A percentile compares a stretch with the other conserved stretches of the same genome.
Evolutionary conservation across 1,139 yeast species (phyloP).

Genomic region (Debaryomyces sp.): DNA sequence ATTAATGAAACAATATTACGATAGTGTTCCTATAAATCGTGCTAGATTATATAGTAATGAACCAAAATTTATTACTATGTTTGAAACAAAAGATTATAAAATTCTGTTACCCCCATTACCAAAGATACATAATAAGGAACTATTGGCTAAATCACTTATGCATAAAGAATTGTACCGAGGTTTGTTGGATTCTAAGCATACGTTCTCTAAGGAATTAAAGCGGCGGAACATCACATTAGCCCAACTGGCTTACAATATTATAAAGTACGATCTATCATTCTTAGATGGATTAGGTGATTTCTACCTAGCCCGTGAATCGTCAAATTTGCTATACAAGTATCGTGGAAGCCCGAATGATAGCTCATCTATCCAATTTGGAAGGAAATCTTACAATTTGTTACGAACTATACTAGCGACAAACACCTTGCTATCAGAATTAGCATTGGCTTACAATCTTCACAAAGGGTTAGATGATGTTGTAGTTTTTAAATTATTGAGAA

Average conservation of each 20-base stretch:
- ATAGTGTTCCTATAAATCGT: slow-evolving; percentile 23
- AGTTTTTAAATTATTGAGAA: slow-evolving; percentile 20
- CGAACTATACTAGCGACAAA: slow-evolving; percentile 44
- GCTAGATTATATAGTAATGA: slow-evolving; percentile 21
- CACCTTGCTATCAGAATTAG: slow-evolving; percentile 40
- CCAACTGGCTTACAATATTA: slow-evolving; percentile 24
- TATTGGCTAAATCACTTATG: slow-evolving; percentile 40
- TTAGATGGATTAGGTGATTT: slow-evolving; percentile 51
- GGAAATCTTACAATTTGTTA: slow-evolving; percentile 35
- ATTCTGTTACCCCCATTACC: slow-evolving; percentile 43
- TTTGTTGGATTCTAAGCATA: slow-evolving; percentile 32
- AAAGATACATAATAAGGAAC: slow-evolving; percentile 29
- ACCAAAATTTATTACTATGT: slow-evolving; percentile 26
- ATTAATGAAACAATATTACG: slow-evolving; percentile 27
- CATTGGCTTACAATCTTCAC: slow-evolving; percentile 41
- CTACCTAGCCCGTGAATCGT: slow-evolving; percentile 42
- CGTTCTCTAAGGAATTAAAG: slow-evolving; percentile 28
- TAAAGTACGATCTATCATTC: slow-evolving; percentile 43
- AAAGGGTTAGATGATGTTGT: slow-evolving; percentile 36
- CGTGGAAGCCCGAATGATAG: slow-evolving; percentile 10
- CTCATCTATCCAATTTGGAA: slow-evolving; percentile 20
- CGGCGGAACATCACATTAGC: slow-evolving; percentile 20
- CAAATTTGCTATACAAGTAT: slow-evolving; percentile 34
- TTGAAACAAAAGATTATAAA: slow-evolving; percentile 24
- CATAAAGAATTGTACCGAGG: slow-evolving; percentile 45